Base-by-base conservation (phyloP, 768 basidiomycete genomes). In the Lepiota subincarnata region DNA sequence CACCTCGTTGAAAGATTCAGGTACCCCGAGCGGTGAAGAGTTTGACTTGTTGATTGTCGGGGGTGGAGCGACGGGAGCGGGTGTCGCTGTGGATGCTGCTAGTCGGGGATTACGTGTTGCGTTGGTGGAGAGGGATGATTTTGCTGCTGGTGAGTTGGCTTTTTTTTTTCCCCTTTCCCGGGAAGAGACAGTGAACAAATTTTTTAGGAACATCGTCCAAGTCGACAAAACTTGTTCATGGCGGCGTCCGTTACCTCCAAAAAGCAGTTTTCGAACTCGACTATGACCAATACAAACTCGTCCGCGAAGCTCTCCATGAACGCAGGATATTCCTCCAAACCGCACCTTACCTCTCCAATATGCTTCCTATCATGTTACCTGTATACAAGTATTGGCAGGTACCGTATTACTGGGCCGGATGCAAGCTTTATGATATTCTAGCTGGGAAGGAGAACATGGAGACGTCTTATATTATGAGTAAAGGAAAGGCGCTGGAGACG, bases 361-460 rank as follows among this genome's bases (percentile, higher is more conserved):
- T 95, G 87, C 79, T 98, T 31, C 97, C 96, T 1, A 98, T 99
- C 70, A 96, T 99, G 86, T 75, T 98, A 13, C 96, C 96, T 5
- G 81, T 98, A 45, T 98, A 99, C 81, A 96, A 92, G 84, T 95
- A 92, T 68, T 98, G 95, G 94, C 94, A 98, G 64, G 79, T 98
- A 12, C 96, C 96, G 0, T 99, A 98, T 70, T 98, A 97, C 69
- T 93, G 83, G 75, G 85, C 83, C 2, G 96, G 96, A 3, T 94
- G 90, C 74, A 98, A 98, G 73, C 73, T 98, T 76, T 99, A 99
- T 72, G 96, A 99, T 66, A 37, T 97, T 28, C 76, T 99, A 16
- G 96, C 96, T 6, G 96, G 96, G 0, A 88, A 89, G 68, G 92
- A 97, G 68, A 98, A 98, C 68, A 97, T 97, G 92, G 92, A 94